These are phyloP conservation scores for Moelleriella libera DNA, from an alignment of 2,329 filamentous ascomycete genomes.

Conservation along the genomic window DNA sequence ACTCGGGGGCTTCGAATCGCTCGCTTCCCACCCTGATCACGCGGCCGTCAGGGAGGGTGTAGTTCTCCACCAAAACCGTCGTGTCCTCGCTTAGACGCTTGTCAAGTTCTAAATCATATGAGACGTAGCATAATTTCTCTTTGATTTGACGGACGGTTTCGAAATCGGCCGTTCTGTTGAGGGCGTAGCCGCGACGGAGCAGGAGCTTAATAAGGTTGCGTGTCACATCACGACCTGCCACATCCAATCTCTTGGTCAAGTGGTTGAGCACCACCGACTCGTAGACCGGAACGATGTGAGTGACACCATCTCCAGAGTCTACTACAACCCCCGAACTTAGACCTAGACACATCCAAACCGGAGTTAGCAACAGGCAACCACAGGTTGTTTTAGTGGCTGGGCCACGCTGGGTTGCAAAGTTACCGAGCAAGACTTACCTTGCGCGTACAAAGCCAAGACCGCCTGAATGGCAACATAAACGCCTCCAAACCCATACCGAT, in stretches of 20 bases:
- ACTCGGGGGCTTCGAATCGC: conserved; percentile 95
- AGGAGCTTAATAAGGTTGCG: conserved; percentile 93
- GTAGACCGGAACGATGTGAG: conserved; percentile 96
- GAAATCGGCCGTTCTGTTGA: conserved; percentile 97
- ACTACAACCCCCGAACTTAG: conserved; percentile 92
- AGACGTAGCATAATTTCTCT: conserved; percentile 99
- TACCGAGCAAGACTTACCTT: conserved; percentile 43
- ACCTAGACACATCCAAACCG: conserved; percentile 29
- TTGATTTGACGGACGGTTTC: conserved; percentile 99
- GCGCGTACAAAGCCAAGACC: conserved; percentile 87
- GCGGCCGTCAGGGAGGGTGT: conserved; percentile 90
- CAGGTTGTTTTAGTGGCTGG: too few relatives aligned
- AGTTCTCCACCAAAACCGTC: conserved; percentile 91
- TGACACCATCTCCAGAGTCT: conserved; percentile 95
- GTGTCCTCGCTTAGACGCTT: conserved; percentile 94
- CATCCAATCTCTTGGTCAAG: conserved; percentile 83
- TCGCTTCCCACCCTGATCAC: conserved; percentile 94
- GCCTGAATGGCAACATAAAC: conserved; percentile 98
- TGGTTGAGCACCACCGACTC: conserved; percentile 97
- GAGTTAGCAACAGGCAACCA: neutral
- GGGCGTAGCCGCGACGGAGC: conserved; percentile 82
- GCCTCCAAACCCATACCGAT: conserved; percentile 87
- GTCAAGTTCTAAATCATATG: conserved; percentile 93
- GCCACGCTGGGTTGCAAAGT: too few relatives aligned
- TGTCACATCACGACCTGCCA: conserved; percentile 94